A percentile compares a stretch with the other conserved stretches of the same genome.
Conservation (phyloP, 768 basidiomycete genomes). For the Naganishia antarctica region DNA sequence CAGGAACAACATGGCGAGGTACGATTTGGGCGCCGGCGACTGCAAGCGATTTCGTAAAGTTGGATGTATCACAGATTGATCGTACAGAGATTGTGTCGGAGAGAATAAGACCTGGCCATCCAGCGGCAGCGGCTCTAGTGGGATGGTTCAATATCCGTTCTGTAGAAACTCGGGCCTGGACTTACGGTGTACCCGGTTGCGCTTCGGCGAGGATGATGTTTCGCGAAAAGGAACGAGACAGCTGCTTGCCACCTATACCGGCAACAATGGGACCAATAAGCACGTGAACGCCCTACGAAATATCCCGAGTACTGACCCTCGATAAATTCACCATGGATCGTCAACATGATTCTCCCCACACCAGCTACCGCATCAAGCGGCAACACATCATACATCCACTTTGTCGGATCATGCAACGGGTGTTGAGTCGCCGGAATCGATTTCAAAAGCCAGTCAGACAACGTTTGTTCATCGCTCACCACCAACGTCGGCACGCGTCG, state of each 20-base stretch:
- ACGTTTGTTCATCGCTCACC: slow-evolving; percentile 60
- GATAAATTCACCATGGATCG: slow-evolving; percentile 81
- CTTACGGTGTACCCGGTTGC: slow-evolving; percentile 74
- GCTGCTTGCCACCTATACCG: slow-evolving; percentile 61
- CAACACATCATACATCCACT: slow-evolving; percentile 83
- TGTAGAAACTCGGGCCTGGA: slow-evolving; percentile 25
- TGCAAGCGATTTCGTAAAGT: slow-evolving; percentile 59
- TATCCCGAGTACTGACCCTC: slow-evolving; percentile 61
- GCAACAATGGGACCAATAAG: slow-evolving; percentile 1
- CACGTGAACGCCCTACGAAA: too few relatives aligned
- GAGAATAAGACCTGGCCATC: slow-evolving; percentile 85
- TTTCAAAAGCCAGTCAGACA: slow-evolving; percentile 56
- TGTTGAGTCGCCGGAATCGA: slow-evolving; percentile 74
- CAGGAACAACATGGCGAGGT: slow-evolving; percentile 33
- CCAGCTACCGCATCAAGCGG: slow-evolving; percentile 52
- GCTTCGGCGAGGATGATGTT: slow-evolving; percentile 82
- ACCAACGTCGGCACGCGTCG: slow-evolving; percentile 56
- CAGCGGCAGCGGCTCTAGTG: slow-evolving; percentile 65
- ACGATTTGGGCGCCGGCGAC: slow-evolving; percentile 42
- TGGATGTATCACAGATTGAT: slow-evolving; percentile 72
- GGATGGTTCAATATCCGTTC: too few relatives aligned
- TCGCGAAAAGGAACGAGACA: slow-evolving; percentile 82
- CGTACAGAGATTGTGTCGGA: slow-evolving; percentile 83
- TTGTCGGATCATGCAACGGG: slow-evolving; percentile 70
- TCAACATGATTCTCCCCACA: slow-evolving; percentile 57